Base-by-base conservation (phyloP, 2,329 filamentous ascomycete genomes). In the Dothidotthia symphoricarpi region DNA sequence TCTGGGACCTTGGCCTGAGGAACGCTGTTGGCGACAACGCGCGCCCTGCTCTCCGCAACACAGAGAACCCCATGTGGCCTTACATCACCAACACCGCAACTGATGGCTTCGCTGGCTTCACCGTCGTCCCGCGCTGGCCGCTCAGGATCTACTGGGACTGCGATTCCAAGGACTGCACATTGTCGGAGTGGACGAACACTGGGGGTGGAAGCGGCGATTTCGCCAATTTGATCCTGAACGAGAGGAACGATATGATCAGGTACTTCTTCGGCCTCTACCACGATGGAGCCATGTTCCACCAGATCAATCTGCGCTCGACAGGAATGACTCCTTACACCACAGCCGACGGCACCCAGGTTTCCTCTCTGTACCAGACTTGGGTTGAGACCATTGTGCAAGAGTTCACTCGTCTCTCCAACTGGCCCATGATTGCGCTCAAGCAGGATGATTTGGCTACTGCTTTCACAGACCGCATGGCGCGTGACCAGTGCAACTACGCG, bases 71-170 rank as follows among this genome's bases (percentile, higher is more conserved):
- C 11, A 78, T 76, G 63, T 81, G 76, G 72, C 75, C 78, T 1
- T 69, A 77, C 24, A 77, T 73, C 33, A 76, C 72, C 32, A 80
- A 66, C 3, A 69, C 73, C 0, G 69, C 61, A 0, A 53, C 45
- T 9, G 78, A 82, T 49, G 79, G 79, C 0, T 78, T 74, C 47
- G 73, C 64, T 28, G 79, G 80, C 1, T 68, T 81, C 27, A 71
- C 72, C 41, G 70, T 82, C 33, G 75, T 79, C 54, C 78, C 77
- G 4, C 76, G 80, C 30, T 83, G 75, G 74, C 75, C 79, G 1
- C 78, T 77, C 3, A 74, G 76, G 28, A 82, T 83, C 43, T 83
- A 82, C 67, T 83, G 79, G 69, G 81, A 83, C 64, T 82, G 80
- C 59, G 74, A 80, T 53, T 72, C 71, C 12, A 69, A 76, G 2